Evolutionary conservation across 2,329 filamentous ascomycete genomes (phyloP), one percentile per base, ranked within the genome.

Genomic region (Sclerotinia borealis): DNA sequence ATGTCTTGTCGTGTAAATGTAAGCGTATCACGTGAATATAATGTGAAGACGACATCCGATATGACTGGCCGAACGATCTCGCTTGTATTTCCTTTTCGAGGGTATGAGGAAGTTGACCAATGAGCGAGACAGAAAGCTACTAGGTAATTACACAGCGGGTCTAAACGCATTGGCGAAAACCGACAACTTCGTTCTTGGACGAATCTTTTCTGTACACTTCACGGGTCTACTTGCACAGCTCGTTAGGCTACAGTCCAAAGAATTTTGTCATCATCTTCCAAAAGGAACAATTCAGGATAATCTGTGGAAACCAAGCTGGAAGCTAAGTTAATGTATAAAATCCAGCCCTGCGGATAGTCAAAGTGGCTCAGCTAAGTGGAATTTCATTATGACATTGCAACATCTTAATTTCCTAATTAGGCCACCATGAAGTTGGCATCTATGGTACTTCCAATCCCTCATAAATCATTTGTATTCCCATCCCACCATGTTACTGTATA

Each of bases 51-150:
- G 2, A 19, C 1, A n/a, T 39, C 7, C 27, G 11, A 49, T 39
- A 17, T 31, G 19, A 56, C 3, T 62, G 50, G 51, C 22, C 2
- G 49, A 6, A 9, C 0, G 4, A 9, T 29, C 17, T 62, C 60
- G 60, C 9, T 15, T 49, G n/a, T n/a, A 41, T 31, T 62, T 34
- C 60, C 41, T 27, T 31, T 56, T 49, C 6, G 11, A 39, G 60
- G n/a, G 50, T 39, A 48, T 5, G 47, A 62, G 34, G 51, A 62
- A 62, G 50, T 49, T 62, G 19, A 48, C 60, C 50, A 62, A 62
- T 62, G 11, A 49, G n/a, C n/a, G n/a, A n/a, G n/a, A n/a, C n/a
- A n/a, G n/a, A n/a, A n/a, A n/a, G n/a, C n/a, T n/a, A n/a, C n/a
- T n/a, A n/a, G n/a, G n/a, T n/a, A n/a, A n/a, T n/a, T n/a, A n/a